These are phyloP conservation scores for Ceratocystis alfenasii DNA, from an alignment of 2,329 filamentous ascomycete genomes.

Conservation along the genomic window DNA sequence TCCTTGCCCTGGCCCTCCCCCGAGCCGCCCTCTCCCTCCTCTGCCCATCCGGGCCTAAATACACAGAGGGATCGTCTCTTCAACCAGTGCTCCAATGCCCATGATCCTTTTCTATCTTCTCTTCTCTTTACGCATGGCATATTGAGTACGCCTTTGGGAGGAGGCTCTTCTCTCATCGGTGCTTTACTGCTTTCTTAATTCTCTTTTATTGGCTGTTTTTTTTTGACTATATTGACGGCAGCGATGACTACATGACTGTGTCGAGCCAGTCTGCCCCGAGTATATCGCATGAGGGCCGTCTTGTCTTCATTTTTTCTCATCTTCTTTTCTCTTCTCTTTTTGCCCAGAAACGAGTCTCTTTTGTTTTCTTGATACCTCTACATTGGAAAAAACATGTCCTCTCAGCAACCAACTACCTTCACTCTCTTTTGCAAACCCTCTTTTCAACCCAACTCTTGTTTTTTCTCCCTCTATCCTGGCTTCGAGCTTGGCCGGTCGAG, in stretches of 20 bases:
- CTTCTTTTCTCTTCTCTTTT: conserved; percentile 3
- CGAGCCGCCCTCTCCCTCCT: conserved; percentile 52
- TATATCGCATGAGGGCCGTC: not conserved
- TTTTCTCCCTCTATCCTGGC: not conserved
- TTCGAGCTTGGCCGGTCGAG: not conserved
- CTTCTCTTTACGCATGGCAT: not conserved
- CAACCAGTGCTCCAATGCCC: not conserved
- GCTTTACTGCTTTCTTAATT: not conserved
- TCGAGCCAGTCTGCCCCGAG: not conserved
- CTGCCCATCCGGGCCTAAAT: conserved; percentile 48
- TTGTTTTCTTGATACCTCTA: conserved; percentile 9
- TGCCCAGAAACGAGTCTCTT: conserved; percentile 11
- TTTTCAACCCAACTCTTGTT: not conserved
- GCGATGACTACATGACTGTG: not conserved
- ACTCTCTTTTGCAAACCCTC: conserved; percentile 20
- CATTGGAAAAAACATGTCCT: not conserved
- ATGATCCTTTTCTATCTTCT: not conserved
- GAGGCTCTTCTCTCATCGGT: not conserved
- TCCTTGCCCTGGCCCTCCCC: conserved; percentile 55
- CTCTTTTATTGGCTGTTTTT: not conserved
- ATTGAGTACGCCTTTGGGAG: no score
- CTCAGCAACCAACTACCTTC: conserved; percentile 19
- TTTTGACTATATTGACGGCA: not conserved
- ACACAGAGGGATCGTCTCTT: no score
- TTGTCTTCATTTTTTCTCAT: not conserved